phyloP scores from a whole-genome alignment of 164 flowering plant species.

The Dillenia turbinata region DNA sequence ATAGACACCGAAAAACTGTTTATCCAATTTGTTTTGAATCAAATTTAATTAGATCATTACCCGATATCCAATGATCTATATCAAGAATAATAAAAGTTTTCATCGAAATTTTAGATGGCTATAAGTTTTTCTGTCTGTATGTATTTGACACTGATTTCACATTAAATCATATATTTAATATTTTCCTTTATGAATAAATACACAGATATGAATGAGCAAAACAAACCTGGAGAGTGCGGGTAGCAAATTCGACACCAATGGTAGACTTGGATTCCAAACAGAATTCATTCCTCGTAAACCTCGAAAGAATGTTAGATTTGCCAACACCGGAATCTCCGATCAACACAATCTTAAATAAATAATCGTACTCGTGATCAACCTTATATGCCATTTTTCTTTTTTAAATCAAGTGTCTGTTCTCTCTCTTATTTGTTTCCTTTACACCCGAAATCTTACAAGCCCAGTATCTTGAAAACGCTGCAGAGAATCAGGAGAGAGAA shows the following conservation, averaged over 20 bases:
- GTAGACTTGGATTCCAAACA: conserved; percentile 81
- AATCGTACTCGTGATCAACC: conserved; percentile 75
- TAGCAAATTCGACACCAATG: conserved; percentile 81
- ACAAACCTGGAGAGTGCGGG: conserved; percentile 68
- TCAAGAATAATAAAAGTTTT: no score
- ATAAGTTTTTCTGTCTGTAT: no score
- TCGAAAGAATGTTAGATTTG: conserved; percentile 74
- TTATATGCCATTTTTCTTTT: conserved; percentile 38
- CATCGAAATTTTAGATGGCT: no score
- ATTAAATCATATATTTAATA: no score
- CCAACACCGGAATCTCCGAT: conserved; percentile 87
- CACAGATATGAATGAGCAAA: neutral
- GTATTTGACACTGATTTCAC: no score
- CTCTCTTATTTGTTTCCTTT: neutral
- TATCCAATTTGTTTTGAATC: no score
- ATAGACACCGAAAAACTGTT: no score
- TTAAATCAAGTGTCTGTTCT: neutral
- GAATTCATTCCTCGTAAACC: conserved; percentile 76
- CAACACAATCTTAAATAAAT: conserved; percentile 77
- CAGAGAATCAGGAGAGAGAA: conserved; percentile 5
- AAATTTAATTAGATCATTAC: no score
- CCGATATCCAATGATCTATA: no score
- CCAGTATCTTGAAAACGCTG: neutral
- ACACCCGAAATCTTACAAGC: neutral
- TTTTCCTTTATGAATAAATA: no score